Conservation (phyloP, 176 grass and related monocot genomes). For the Triticum turgidum region DNA sequence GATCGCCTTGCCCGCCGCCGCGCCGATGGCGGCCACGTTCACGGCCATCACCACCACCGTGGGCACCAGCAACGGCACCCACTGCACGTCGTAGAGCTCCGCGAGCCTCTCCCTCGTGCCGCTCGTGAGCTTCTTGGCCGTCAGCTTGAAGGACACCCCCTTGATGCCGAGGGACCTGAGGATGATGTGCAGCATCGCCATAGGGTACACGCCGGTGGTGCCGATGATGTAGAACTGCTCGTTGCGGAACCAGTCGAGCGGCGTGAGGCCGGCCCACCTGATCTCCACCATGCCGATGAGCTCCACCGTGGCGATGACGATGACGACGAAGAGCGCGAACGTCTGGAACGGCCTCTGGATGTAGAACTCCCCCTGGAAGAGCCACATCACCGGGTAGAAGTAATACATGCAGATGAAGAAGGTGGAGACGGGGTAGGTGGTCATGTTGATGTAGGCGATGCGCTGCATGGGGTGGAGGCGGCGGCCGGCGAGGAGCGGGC, state of each 20-base stretch:
- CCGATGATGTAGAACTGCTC: slow-evolving; percentile 16
- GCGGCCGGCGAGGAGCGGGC: not conserved
- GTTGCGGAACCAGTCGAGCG: not conserved
- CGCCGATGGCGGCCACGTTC: slow-evolving; percentile 5
- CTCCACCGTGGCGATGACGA: not conserved
- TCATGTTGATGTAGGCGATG: slow-evolving; percentile 14
- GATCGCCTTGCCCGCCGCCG: not conserved
- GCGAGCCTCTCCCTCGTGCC: not conserved
- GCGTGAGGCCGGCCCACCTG: not conserved
- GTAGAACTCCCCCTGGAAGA: not conserved
- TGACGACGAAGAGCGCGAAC: not conserved
- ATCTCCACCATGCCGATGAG: slow-evolving; percentile 9
- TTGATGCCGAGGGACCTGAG: slow-evolving; percentile 3
- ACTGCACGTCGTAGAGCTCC: not conserved
- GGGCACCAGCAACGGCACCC: not conserved
- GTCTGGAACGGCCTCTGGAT: slow-evolving; percentile 25
- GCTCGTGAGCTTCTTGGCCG: not conserved
- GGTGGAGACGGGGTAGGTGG: slow-evolving; percentile 8
- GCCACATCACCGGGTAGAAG: not conserved
- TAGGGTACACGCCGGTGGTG: slow-evolving; percentile 16
- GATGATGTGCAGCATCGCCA: not conserved
- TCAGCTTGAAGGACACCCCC: not conserved
- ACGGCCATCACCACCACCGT: not conserved
- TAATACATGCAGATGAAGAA: not conserved
- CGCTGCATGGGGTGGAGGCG: not conserved